Percentiles rank a stretch among this genome's conserved stretches.
These are phyloP conservation scores for Comarum palustre DNA, from an alignment of 306 rosid genomes.

Conservation along the genomic window DNA sequence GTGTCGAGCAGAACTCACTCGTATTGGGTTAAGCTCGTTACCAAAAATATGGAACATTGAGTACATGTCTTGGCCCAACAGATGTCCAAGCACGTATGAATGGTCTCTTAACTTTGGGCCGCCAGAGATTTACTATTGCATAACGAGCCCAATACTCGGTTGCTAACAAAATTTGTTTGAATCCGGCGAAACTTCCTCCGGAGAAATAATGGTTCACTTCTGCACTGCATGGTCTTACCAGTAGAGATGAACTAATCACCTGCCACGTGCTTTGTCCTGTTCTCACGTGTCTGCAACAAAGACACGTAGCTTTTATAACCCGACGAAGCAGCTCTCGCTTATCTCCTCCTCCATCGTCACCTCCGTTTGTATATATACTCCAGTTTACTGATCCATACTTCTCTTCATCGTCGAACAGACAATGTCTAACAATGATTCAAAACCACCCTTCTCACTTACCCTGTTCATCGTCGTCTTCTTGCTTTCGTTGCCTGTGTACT, in stretches of 20 bases:
- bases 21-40: too few species aligned
- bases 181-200: not conserved
- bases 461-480: conserved; percentile 20
- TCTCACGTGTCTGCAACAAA: conserved; percentile 48
- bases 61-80: not conserved
- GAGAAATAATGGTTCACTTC: not conserved
- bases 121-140: too few species aligned
- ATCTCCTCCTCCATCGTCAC: conserved; percentile 1
- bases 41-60: too few species aligned
- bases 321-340: conserved; percentile 39
- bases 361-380: conserved; percentile 29
- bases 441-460: conserved; percentile 19
- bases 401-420: not conserved
- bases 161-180: conserved; percentile 1
- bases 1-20: too few species aligned
- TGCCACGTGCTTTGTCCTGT: conserved; percentile 38
- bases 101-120: not conserved
- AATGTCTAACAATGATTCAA: conserved; percentile 17
- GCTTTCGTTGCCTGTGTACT: conserved; percentile 9
- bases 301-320: not conserved
- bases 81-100: not conserved
- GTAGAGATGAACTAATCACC: conserved; percentile 18
- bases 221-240: not conserved
- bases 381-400: not conserved
- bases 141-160: not conserved